Evolutionary conservation across 2,329 filamentous ascomycete genomes (phyloP), one percentile per base, ranked within the genome.

Genomic region (Apiospora kogelbergensis): DNA sequence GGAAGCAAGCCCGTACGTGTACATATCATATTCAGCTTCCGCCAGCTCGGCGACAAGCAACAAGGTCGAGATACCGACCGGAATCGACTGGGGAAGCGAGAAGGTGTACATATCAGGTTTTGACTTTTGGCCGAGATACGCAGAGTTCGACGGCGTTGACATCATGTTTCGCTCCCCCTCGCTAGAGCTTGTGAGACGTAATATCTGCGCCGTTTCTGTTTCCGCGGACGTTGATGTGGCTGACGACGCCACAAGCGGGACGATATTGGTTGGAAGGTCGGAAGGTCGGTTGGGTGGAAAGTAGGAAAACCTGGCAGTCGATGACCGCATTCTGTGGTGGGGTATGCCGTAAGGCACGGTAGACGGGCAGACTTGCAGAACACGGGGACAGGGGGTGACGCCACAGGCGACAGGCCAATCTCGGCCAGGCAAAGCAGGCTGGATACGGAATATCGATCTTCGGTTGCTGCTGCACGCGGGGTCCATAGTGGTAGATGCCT

Each of bases 291-390:
- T n/a, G 20, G 6, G 9, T 60, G 53, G 53, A 60, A 60, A 60
- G 53, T 60, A 60, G 53, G 53, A 60, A 60, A 60, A 60, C 53
- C 53, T 60, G 53, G 53, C 53, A 60, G 53, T 60, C 53, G 20
- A 60, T 60, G 53, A 60, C 53, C 53, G 53, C 53, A 60, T 60
- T 60, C 9, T 6, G 2, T 60, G 53, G 53, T 37, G 53, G 53
- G 53, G 30, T n/a, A 37, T 60, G 17, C 30, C 53, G 53, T 37
- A 60, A 60, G 53, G 53, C 30, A n/a, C 17, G 42, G n/a, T n/a
- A n/a, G n/a, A n/a, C n/a, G n/a, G n/a, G n/a, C n/a, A n/a, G n/a
- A n/a, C n/a, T n/a, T n/a, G n/a, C n/a, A n/a, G n/a, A n/a, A n/a
- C n/a, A n/a, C n/a, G n/a, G n/a, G n/a, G n/a, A n/a, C n/a, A n/a